These are phyloP conservation scores for Globisporangium paroecandrum DNA, from an alignment of 352 stramenopile genomes.

Conservation along the genomic window DNA sequence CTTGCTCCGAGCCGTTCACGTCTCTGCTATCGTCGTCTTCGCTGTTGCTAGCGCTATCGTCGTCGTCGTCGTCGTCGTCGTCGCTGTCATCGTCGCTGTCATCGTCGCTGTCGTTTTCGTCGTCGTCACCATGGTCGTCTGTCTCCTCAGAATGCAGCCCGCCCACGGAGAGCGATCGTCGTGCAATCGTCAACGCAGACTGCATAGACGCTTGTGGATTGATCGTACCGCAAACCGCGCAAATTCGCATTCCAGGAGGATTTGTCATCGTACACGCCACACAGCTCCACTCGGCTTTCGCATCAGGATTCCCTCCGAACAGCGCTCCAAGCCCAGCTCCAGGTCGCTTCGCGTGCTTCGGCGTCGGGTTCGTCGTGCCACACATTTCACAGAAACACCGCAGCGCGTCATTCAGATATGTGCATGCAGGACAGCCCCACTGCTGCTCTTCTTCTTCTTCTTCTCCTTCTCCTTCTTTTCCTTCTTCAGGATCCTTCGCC, in stretches of 20 bases:
- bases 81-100: conserved; percentile 19
- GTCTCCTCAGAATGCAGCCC: conserved; percentile 19
- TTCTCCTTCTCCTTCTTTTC: conserved; percentile 9
- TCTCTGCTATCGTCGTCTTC: conserved; percentile 29
- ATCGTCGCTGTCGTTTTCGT: conserved; percentile 20
- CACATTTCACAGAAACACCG: conserved; percentile 78
- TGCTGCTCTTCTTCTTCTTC: conserved; percentile 19
- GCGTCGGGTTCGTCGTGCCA: conserved; percentile 50
- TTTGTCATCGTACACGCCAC: conserved; percentile 75
- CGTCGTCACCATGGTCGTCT: conserved; percentile 15
- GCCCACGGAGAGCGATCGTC: conserved; percentile 19
- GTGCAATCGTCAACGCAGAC: conserved; percentile 36
- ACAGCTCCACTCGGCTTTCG: conserved; percentile 53
- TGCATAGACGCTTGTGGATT: conserved; percentile 52
- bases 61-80: conserved; percentile 26
- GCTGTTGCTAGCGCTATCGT: conserved; percentile 24
- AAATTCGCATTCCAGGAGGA: conserved; percentile 39
- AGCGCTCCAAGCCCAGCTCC: conserved; percentile 6
- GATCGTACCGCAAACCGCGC: conserved; percentile 55
- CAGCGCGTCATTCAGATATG: conserved; percentile 61
- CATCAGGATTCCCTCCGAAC: conserved; percentile 2
- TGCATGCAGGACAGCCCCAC: conserved; percentile 70
- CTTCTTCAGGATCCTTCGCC: conserved; percentile 13
- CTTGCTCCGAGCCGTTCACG: background rate
- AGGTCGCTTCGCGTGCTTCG: conserved; percentile 6